A percentile compares a stretch with the other conserved stretches of the same genome.
These are phyloP conservation scores for Kockiozyma suomiensis DNA, from an alignment of 805 yeast genomes.

Conservation along the genomic window DNA sequence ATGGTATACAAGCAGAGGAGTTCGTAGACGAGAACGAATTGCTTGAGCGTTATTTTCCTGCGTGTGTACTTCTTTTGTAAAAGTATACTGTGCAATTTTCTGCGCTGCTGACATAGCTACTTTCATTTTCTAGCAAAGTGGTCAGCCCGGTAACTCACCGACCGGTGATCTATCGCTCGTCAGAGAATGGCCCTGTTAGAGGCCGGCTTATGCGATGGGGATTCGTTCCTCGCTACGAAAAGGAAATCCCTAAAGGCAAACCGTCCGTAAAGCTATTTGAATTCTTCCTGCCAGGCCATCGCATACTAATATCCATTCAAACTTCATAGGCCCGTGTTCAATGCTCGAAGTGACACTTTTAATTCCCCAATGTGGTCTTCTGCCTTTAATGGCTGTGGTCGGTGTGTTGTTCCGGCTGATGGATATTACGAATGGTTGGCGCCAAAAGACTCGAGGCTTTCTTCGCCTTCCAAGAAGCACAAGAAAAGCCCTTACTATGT, in stretches of 20 bases:
- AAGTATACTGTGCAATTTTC: too few relatives aligned
- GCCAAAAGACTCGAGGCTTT: constrained; percentile 28
- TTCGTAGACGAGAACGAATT: constrained; percentile 33
- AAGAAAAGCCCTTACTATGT: constrained; percentile 64
- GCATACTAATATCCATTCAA: not conserved
- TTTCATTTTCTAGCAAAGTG: constrained; percentile 14
- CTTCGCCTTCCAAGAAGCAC: constrained; percentile 10
- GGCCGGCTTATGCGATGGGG: constrained; percentile 72
- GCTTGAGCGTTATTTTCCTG: constrained; percentile 38
- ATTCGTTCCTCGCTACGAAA: constrained; percentile 68
- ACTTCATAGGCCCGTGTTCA: constrained; percentile 45
- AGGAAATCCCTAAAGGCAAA: constrained; percentile 46
- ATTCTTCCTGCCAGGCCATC: not conserved
- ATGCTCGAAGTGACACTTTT: constrained; percentile 71
- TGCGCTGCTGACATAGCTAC: not conserved
- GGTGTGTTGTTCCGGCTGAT: constrained; percentile 77
- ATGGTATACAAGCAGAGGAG: constrained; percentile 39
- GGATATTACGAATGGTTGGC: constrained; percentile 85
- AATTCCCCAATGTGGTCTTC: constrained; percentile 59
- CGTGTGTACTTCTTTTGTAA: constrained; percentile 44
- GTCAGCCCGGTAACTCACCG: constrained; percentile 26
- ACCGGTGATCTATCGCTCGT: constrained; percentile 22
- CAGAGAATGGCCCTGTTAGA: constrained; percentile 37
- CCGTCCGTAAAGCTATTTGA: constrained; percentile 17
- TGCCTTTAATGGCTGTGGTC: constrained; percentile 46